A percentile compares a stretch with the other conserved stretches of the same genome.
phyloP scores from a whole-genome alignment of 768 basidiomycete species.

The Rickenella mellea region DNA sequence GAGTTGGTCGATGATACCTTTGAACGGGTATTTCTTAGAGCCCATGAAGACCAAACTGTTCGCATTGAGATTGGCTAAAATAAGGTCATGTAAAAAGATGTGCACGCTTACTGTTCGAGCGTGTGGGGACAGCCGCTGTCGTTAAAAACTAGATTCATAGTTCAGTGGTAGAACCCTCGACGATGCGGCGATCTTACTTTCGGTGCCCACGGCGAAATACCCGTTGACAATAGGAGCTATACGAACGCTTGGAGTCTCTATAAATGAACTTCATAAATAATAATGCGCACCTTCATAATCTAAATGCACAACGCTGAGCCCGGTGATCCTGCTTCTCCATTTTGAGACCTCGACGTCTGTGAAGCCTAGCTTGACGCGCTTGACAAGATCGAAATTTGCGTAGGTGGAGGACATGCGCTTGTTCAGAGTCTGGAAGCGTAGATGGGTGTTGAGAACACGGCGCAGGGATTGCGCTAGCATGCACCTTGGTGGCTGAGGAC shows the following conservation, averaged over 20 bases:
- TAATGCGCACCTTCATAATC: constrained; percentile 68
- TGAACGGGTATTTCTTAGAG: constrained; percentile 90
- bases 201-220: constrained; percentile 83
- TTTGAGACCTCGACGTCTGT: constrained; percentile 78
- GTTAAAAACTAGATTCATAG: constrained; percentile 60
- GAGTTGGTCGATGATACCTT: constrained; percentile 89
- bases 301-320: constrained; percentile 83
- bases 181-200: constrained; percentile 50
- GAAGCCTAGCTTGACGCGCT: constrained; percentile 65
- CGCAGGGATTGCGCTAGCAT: not conserved
- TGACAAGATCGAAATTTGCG: constrained; percentile 81
- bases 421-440: no score
- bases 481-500: not conserved
- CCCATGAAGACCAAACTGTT: constrained; percentile 86
- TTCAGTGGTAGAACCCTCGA: not conserved
- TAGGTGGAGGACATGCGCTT: constrained; percentile 25
- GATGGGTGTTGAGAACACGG: not conserved
- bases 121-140: constrained; percentile 96
- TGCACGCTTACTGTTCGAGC: constrained; percentile 71
- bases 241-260: constrained; percentile 3
- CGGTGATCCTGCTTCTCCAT: constrained; percentile 81
- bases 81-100: not conserved
- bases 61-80: constrained; percentile 5
- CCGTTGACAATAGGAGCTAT: constrained; percentile 83
- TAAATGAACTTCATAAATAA: not conserved